Evolutionary conservation across 257 asterid genomes (phyloP).

Genomic region (Fraxinus americana): DNA sequence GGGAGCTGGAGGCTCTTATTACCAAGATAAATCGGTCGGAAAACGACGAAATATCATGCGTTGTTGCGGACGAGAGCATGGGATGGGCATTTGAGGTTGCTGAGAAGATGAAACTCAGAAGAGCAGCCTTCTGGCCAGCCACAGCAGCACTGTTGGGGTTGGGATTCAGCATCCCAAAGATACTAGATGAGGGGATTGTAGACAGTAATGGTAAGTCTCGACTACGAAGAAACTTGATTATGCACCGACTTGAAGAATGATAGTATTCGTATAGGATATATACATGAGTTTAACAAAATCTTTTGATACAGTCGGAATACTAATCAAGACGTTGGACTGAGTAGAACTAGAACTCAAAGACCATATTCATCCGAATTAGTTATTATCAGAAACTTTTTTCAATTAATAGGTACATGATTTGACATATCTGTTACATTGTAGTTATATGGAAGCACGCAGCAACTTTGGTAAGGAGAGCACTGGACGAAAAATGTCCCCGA

Average conservation of each 20-base stretch:
- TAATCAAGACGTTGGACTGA: no score
- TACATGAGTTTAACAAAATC: neutral
- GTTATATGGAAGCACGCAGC: no score
- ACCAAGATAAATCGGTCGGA: conserved; percentile 22
- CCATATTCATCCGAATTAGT: no score
- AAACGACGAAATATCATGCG: conserved; percentile 24
- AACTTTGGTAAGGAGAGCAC: no score
- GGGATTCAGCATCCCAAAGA: conserved; percentile 24
- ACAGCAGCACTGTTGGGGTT: conserved; percentile 36
- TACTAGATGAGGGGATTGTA: conserved; percentile 41
- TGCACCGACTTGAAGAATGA: no score
- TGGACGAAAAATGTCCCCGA: no score
- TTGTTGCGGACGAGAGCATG: conserved; percentile 40
- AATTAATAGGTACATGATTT: no score
- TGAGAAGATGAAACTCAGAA: conserved; percentile 25
- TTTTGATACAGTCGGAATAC: no score
- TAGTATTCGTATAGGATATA: neutral
- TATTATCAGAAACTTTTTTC: no score
- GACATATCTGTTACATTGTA: no score
- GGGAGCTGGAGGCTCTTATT: conserved; percentile 37
- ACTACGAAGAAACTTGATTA: no score
- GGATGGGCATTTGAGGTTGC: conserved; percentile 48
- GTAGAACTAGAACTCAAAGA: no score
- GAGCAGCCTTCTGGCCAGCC: conserved; percentile 43
- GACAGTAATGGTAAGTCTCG: conserved; percentile 36